Conservation (phyloP, 2,329 filamentous ascomycete genomes). For the Claviceps sp. region DNA sequence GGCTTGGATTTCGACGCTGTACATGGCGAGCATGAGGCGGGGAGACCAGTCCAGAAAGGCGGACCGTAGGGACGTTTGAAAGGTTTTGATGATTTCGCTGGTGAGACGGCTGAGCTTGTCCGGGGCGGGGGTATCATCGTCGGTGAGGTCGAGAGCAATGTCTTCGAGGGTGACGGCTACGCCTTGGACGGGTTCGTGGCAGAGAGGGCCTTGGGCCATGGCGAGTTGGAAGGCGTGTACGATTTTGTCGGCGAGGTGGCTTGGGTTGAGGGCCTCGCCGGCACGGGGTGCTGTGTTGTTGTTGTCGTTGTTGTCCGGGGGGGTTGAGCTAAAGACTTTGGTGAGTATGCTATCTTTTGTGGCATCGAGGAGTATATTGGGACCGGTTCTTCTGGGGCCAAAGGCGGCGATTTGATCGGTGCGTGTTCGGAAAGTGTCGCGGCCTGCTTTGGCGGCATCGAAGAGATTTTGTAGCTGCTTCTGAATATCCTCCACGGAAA, state of each 20-base stretch:
- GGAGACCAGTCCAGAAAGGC: constrained; percentile 95
- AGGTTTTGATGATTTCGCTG: constrained; percentile 82
- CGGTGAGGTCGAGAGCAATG: constrained; percentile 45
- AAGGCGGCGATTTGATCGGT: constrained; percentile 81
- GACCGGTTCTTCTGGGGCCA: constrained; percentile 70
- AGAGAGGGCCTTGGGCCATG: constrained; percentile 77
- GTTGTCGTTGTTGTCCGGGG: constrained; percentile 16
- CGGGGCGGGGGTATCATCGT: constrained; percentile 41
- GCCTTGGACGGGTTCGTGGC: constrained; percentile 85
- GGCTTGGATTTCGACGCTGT: constrained; percentile 93
- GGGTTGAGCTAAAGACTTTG: constrained; percentile 44
- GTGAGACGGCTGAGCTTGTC: constrained; percentile 70
- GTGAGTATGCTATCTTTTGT: constrained; percentile 60
- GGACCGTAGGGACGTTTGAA: constrained; percentile 68
- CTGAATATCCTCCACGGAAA: constrained; percentile 67
- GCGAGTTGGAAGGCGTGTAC: constrained; percentile 89
- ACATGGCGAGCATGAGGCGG: constrained; percentile 93
- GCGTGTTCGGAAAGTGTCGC: constrained; percentile 60
- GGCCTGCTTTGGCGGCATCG: constrained; percentile 55
- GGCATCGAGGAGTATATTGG: constrained; percentile 78
- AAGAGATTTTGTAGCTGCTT: constrained; percentile 56
- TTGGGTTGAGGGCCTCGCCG: constrained; percentile 39
- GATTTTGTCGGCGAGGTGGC: constrained; percentile 79
- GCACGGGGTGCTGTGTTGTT: constrained; percentile 20
- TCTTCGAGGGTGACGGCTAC: constrained; percentile 84